Evolutionary conservation across 306 rosid genomes (phyloP).

Genomic region (Phaseolus lunatus): DNA sequence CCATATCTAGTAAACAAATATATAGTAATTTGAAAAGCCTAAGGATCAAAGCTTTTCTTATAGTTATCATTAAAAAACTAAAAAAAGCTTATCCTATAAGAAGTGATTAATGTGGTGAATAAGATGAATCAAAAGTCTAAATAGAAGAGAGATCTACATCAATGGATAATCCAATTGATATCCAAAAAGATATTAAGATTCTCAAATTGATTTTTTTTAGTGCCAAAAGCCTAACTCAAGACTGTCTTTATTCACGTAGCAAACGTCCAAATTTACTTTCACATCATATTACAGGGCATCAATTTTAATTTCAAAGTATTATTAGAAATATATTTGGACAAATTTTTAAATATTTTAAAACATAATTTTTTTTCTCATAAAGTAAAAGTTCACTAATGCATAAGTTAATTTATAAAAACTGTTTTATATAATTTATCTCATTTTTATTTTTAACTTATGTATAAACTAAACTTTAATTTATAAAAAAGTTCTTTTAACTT

Average conservation of each 20-base stretch:
- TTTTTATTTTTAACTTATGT: no score
- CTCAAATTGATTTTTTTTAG: neutral
- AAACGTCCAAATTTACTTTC: slow-evolving; percentile 24
- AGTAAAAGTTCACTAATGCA: no score
- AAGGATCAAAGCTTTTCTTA: neutral
- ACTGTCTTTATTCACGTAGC: slow-evolving; percentile 1
- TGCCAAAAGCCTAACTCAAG: slow-evolving; percentile 7
- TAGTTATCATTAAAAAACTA: no score
- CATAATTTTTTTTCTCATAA: no score
- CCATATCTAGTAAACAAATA: slow-evolving; percentile 36
- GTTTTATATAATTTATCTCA: no score
- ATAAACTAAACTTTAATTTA: no score
- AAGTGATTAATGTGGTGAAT: neutral
- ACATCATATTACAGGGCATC: neutral
- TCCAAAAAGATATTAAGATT: slow-evolving; percentile 16
- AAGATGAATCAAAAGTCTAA: neutral
- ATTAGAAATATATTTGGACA: no score
- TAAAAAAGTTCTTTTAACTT: no score
- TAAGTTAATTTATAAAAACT: no score
- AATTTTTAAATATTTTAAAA: no score
- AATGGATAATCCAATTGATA: neutral
- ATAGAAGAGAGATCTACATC: neutral
- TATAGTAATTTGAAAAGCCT: neutral
- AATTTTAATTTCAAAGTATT: neutral
- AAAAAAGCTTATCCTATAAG: no score